A percentile compares a stretch with the other conserved stretches of the same genome.
phyloP scores from a whole-genome alignment of 2,329 filamentous ascomycete species.

The Immersiporthe knoxdaviesiana region DNA sequence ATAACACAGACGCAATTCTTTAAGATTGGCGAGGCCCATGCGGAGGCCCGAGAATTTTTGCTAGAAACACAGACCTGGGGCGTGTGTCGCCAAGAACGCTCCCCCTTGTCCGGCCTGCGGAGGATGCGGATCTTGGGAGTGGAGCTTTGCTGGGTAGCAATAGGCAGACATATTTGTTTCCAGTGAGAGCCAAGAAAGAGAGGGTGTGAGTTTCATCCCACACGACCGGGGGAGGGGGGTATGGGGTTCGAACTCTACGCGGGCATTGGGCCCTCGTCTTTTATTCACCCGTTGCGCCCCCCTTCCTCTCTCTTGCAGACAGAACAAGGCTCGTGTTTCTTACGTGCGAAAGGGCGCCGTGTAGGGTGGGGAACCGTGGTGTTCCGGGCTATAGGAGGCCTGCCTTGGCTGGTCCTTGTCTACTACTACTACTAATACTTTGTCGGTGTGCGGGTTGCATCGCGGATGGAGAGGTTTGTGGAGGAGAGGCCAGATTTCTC shows the following conservation, averaged over 20 bases:
- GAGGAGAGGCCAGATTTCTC: background rate
- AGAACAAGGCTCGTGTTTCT: background rate
- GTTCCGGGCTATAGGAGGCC: background rate
- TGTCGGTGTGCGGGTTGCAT: background rate
- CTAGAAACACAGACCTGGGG: background rate
- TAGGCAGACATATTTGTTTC: slow-evolving; percentile 11
- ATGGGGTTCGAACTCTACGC: too few relatives aligned
- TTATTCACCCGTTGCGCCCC: too few relatives aligned
- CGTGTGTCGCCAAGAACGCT: background rate
- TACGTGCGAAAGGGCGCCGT: background rate
- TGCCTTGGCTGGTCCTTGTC: too few relatives aligned
- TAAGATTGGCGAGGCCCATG: slow-evolving; percentile 14
- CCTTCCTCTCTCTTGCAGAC: background rate
- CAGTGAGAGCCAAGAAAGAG: background rate
- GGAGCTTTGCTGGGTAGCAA: background rate
- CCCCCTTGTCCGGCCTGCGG: background rate
- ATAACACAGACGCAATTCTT: background rate
- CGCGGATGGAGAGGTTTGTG: background rate
- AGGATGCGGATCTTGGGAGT: slow-evolving; percentile 6
- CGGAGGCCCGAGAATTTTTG: background rate
- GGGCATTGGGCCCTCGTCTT: too few relatives aligned
- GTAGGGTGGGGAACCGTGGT: too few relatives aligned
- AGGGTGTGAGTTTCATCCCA: slow-evolving; percentile 12
- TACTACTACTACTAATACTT: too few relatives aligned
- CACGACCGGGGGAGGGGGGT: background rate